phyloP scores from a whole-genome alignment of 306 rosid genomes.

The Sesbania bispinosa region DNA sequence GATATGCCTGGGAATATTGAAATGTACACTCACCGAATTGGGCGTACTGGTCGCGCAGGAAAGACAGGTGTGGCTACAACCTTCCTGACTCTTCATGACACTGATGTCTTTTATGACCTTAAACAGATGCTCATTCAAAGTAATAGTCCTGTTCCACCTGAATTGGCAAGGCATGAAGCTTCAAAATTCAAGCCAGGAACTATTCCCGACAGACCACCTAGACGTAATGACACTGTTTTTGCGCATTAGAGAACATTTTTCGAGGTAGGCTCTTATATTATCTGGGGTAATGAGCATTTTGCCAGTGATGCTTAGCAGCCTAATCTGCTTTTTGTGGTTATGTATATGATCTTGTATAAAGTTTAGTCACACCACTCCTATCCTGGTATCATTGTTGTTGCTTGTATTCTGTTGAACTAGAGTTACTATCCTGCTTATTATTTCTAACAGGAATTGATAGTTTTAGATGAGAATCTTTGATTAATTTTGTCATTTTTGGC shows the following conservation, averaged over 20 bases:
- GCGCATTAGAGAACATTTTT: conserved; percentile 46
- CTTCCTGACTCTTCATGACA: conserved; percentile 70
- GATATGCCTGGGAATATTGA: conserved; percentile 93
- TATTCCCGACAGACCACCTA: conserved; percentile 87
- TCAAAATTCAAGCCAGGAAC: conserved; percentile 89
- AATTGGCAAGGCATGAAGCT: conserved; percentile 89
- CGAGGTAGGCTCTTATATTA: neutral
- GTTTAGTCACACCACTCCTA: neutral
- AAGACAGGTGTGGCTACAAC: conserved; percentile 87
- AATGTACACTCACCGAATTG: conserved; percentile 88
- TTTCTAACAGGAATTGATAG: conserved; percentile 21
- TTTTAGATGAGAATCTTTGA: conserved; percentile 2
- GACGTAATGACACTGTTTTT: conserved; percentile 77
- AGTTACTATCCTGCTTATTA: conserved; percentile 22
- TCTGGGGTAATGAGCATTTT: conserved; percentile 19
- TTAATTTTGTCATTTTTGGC: conserved; percentile 17
- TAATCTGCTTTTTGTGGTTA: conserved; percentile 10
- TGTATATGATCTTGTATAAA: conserved; percentile 23
- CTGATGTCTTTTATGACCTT: conserved; percentile 85
- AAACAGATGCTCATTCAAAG: conserved; percentile 90
- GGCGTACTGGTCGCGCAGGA: conserved; percentile 93
- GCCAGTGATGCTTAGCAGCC: conserved; percentile 14
- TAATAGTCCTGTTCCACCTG: conserved; percentile 85
- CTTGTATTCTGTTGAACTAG: conserved; percentile 18
- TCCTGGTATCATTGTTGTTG: conserved; percentile 12